Percentiles rank a stretch among this genome's conserved stretches.
Evolutionary conservation across 1,284 basidiomycete species (phyloP).

Genomic region (Tylopilus sp.): DNA sequence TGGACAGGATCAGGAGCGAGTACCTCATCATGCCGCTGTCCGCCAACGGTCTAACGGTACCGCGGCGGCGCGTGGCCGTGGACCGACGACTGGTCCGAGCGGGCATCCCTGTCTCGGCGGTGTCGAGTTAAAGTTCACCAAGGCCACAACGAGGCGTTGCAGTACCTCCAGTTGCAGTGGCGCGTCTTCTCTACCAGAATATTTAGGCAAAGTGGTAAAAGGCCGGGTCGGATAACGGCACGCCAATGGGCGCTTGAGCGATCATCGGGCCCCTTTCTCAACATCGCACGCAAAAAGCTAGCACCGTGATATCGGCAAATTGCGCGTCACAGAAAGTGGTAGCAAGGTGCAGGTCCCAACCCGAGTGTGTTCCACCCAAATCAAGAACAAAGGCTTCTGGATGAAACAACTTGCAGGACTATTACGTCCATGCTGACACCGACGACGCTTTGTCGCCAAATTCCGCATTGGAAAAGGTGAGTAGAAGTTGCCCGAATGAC

Average conservation of each 20-base stretch:
- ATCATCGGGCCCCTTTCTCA: slow-evolving; percentile 2
- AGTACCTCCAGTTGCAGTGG: neutral
- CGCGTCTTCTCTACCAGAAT: neutral
- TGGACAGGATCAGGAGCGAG: slow-evolving; percentile 11
- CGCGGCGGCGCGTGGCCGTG: neutral
- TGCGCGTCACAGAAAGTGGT: no score
- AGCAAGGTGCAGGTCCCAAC: no score
- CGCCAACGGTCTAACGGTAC: slow-evolving; percentile 1
- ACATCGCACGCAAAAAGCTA: neutral
- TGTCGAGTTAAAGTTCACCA: slow-evolving; percentile 1
- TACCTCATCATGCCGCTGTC: slow-evolving; percentile 10
- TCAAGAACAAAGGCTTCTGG: slow-evolving; percentile 1
- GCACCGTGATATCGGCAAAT: slow-evolving; percentile 2
- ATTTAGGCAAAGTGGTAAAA: slow-evolving; percentile 5
- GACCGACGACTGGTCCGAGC: neutral
- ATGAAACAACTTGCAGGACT: slow-evolving; percentile 7
- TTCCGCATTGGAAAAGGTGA: neutral
- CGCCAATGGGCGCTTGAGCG: neutral
- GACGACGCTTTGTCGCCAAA: neutral
- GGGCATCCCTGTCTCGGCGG: neutral
- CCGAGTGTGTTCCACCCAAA: slow-evolving; percentile 2
- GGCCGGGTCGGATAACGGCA: slow-evolving; percentile 1
- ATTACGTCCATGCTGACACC: neutral
- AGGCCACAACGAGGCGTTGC: slow-evolving; percentile 17
- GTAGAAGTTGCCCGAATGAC: no score